phyloP scores from a whole-genome alignment of 352 stramenopile genomes.

The Pythium utonaiense region DNA sequence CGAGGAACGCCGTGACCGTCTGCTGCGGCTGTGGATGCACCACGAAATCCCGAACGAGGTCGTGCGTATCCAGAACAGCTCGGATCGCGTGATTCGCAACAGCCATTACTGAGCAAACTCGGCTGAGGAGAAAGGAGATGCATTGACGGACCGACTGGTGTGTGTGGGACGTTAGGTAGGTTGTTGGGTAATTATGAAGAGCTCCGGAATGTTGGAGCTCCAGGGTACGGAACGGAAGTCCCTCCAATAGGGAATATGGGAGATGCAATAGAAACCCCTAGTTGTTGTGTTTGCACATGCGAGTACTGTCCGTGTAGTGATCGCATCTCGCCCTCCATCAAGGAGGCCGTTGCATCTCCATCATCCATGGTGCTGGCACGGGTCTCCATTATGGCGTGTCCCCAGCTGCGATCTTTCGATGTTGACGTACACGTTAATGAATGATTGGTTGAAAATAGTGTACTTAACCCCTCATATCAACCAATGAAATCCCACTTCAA shows the following conservation, averaged over 20 bases:
- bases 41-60: constrained; percentile 87
- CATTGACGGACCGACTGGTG: neutral
- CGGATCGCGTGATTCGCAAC: constrained; percentile 84
- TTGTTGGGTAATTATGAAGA: too few relatives aligned
- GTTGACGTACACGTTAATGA: constrained; percentile 10
- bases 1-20: constrained; percentile 55
- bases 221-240: too few relatives aligned
- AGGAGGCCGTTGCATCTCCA: too few relatives aligned
- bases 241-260: too few relatives aligned
- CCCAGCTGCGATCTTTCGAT: constrained; percentile 10
- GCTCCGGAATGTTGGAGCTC: too few relatives aligned
- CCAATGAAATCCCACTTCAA: constrained; percentile 24
- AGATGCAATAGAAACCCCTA: too few relatives aligned
- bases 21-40: constrained; percentile 71
- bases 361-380: too few relatives aligned
- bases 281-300: too few relatives aligned
- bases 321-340: too few relatives aligned
- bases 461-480: neutral
- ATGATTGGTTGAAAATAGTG: constrained; percentile 16
- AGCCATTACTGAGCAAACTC: constrained; percentile 65
- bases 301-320: too few relatives aligned
- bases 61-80: constrained; percentile 87
- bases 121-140: neutral
- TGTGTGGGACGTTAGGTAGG: too few relatives aligned
- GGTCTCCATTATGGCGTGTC: neutral